Evolutionary conservation across 1,139 yeast species (phyloP).

Genomic region (Saccharomycopsis phalli): DNA sequence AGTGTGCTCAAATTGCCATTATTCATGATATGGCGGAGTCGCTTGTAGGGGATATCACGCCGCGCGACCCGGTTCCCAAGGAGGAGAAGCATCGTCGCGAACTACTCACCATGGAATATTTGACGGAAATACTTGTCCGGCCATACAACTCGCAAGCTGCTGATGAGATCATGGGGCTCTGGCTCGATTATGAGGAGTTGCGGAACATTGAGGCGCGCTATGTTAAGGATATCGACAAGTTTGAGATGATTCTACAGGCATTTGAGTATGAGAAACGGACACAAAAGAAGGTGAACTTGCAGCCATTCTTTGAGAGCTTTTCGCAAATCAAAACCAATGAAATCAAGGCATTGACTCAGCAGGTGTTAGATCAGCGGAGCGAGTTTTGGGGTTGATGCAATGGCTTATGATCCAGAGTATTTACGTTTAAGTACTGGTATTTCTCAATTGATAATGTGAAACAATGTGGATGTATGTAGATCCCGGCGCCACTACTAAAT

Average conservation of each 20-base stretch:
- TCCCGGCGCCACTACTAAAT: too few species aligned
- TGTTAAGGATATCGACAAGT: slow-evolving; percentile 91
- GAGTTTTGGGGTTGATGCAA: slow-evolving; percentile 30
- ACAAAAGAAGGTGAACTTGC: slow-evolving; percentile 41
- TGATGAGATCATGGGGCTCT: slow-evolving; percentile 56
- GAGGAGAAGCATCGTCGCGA: slow-evolving; percentile 78
- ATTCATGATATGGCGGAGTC: slow-evolving; percentile 94
- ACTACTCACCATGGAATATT: slow-evolving; percentile 58
- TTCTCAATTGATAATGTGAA: too few species aligned
- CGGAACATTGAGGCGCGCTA: slow-evolving; percentile 76
- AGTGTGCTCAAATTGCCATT: slow-evolving; percentile 78
- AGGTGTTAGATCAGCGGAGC: slow-evolving; percentile 49
- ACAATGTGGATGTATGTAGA: too few species aligned
- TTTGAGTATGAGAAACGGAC: slow-evolving; percentile 76
- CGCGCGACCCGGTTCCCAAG: slow-evolving; percentile 64
- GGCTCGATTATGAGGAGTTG: slow-evolving; percentile 89
- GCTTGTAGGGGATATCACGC: slow-evolving; percentile 92
- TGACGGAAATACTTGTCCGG: slow-evolving; percentile 45
- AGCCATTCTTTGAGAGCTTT: slow-evolving; percentile 63
- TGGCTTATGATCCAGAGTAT: too few species aligned
- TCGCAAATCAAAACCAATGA: slow-evolving; percentile 61
- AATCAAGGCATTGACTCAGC: slow-evolving; percentile 63
- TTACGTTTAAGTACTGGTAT: too few species aligned
- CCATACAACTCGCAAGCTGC: slow-evolving; percentile 62
- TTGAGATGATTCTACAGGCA: slow-evolving; percentile 83